Base-by-base conservation (phyloP, 257 asterid genomes). In the Orobanche coerulescens region DNA sequence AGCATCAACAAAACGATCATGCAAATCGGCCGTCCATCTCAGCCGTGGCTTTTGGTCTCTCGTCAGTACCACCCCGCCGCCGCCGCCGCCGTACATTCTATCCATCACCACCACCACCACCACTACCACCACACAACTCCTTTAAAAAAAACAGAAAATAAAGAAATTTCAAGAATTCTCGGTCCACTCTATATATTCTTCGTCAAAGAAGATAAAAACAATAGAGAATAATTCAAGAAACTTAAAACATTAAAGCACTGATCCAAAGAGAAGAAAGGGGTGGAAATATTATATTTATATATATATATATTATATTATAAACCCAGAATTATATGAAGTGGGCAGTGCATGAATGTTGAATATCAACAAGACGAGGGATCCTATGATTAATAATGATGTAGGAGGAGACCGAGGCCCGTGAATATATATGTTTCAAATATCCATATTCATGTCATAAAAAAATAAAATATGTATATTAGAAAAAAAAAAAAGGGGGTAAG, bases 1-100 rank as follows among this genome's bases (percentile, higher is more conserved):
- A 42, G 93, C 93, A 64, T 79, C 86, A 5, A 84, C 88, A 59
- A 84, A 84, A 19, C 86, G 86, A 67, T 81, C 84, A 70, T 82
- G 89, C 67, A 84, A 64, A 77, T 84, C 93, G 23, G 83, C 73
- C 5, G 89, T 84, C 89, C 89, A 84, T 40, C 89, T 77, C 75
- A 84, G 74, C 58, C 93, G 76, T 25, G 89, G 89, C 74, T 74
- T 84, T 23, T 80, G 79, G 69, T 84, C 89, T 75, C 92, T 81
- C 0, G 82, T 73, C 90, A 83, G 74, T 71, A 73, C 66, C 68
- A 78, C 74, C 19, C 83, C 82, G 16, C 76, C 65, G 4, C 59
- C 78, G n/a, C 76, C 72, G 56, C 75, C 77, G 49, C 72, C 63
- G 62, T 75, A 75, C 74, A 78, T 63, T 66, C 79, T 68, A 46